These are phyloP conservation scores for Aureobasidium namibiae DNA, from an alignment of 2,329 filamentous ascomycete genomes.

Conservation along the genomic window DNA sequence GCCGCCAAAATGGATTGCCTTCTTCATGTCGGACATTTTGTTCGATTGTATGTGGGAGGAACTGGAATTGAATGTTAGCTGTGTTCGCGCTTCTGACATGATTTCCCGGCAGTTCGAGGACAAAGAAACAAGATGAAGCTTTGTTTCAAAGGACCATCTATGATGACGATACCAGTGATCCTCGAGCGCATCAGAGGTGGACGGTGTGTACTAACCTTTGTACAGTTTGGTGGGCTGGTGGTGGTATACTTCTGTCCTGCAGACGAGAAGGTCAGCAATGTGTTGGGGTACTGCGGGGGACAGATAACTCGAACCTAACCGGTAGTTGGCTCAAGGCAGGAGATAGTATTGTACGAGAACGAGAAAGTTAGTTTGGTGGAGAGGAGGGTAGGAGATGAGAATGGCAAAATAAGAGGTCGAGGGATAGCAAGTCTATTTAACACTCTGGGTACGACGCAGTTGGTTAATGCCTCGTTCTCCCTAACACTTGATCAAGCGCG, in stretches of 20 bases:
- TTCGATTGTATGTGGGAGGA: not conserved
- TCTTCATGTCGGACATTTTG: slow-evolving; percentile 31
- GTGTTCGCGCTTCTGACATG: not conserved
- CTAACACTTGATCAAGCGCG: not conserved
- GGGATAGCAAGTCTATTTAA: slow-evolving; percentile 12
- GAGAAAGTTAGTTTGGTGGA: not conserved
- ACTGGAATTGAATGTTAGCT: not conserved
- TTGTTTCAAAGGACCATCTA: not conserved
- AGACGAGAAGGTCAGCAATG: not conserved
- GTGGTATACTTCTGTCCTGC: not conserved
- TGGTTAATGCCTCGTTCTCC: slow-evolving; percentile 2
- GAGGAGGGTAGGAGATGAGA: not conserved
- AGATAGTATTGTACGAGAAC: not conserved
- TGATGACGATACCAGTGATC: not conserved
- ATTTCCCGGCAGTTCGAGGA: not conserved
- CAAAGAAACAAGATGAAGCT: slow-evolving; percentile 4
- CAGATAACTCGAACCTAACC: slow-evolving; percentile 3
- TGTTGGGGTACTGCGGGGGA: slow-evolving; percentile 2
- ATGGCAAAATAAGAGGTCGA: not conserved
- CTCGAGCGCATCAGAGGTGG: not conserved
- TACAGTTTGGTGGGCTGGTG: not conserved
- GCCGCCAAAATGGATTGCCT: slow-evolving; percentile 46
- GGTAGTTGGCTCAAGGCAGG: not conserved
- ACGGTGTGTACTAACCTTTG: not conserved
- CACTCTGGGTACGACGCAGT: not conserved